Base-by-base conservation (phyloP, 495 filamentous ascomycete genomes). In the Evernia prunastri region DNA sequence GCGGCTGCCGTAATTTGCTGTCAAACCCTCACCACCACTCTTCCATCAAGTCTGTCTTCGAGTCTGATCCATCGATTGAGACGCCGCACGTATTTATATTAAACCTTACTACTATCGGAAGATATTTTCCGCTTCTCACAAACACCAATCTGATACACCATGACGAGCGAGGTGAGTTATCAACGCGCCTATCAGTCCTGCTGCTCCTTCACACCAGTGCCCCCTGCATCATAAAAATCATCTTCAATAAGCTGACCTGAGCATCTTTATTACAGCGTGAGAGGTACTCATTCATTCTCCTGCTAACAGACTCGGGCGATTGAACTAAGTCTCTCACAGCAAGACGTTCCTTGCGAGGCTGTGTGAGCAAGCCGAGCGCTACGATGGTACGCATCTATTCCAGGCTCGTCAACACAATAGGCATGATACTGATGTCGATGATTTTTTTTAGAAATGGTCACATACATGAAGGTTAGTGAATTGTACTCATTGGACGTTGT, bases 341-440 rank as follows among this genome's bases (percentile, higher is more conserved):
- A 97, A 99, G 88, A 99, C 94, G 72, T 99, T 99, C 85, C 91
- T 99, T 76, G 94, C 94, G 75, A 87, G 94, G 82, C 91, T 99
- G 76, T 97, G 94, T 84, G 94, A 99, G 90, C 94, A 99, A 88
- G 94, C 94, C 74, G 94, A 99, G 86, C 94, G 94, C 77, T 99
- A 99, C 78, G 94, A 99, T 91, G 94, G 87, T 91, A 80, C 79
- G 87, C 36, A 47, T 25, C 12, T 18, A 20, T 43, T n/a, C 54
- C 58, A 58, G 45, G 42, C 36, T 58, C 45, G 20, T 31, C 39
- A 27, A 54, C 43, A 23, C 7, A n/a, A 61, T 23, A 43, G 31
- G 54, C 36, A 33, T 35, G 33, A 31, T 60, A 49, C 66, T 63
- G 40, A 70, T 49, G 18, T 18, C 31, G 13, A 11, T 4, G 11